Evolutionary conservation across 306 rosid genomes (phyloP).

Genomic region (Ziziphus jujuba): DNA sequence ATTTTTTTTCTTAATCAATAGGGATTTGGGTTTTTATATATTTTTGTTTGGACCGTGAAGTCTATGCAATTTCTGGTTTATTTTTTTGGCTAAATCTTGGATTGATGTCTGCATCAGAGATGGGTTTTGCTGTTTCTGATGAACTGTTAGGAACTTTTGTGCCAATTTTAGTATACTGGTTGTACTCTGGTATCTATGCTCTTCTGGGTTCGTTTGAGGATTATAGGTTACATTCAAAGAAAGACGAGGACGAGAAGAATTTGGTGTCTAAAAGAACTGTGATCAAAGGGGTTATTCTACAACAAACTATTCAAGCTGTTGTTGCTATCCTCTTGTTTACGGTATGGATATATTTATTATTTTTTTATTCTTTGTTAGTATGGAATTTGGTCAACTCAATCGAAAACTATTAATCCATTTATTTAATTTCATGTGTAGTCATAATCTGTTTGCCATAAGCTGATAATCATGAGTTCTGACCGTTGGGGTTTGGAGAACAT

Average conservation of each 20-base stretch:
- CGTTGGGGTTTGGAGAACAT: too few relatives aligned
- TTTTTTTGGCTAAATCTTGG: conserved; percentile 3
- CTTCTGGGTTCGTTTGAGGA: conserved; percentile 65
- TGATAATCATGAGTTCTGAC: too few relatives aligned
- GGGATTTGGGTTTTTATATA: background rate
- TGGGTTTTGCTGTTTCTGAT: conserved; percentile 82
- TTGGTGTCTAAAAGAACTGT: conserved; percentile 75
- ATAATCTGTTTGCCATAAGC: too few relatives aligned
- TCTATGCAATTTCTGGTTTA: conserved; percentile 28
- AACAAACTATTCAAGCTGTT: conserved; percentile 77
- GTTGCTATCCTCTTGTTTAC: conserved; percentile 79
- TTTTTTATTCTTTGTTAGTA: too few relatives aligned
- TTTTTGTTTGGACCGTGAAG: background rate
- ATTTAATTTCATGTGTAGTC: too few relatives aligned
- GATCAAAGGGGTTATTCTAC: conserved; percentile 85
- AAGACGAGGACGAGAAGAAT: conserved; percentile 92
- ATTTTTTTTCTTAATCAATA: background rate
- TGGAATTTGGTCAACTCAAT: too few relatives aligned
- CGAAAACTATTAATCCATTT: too few relatives aligned
- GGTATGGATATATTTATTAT: conserved; percentile 32
- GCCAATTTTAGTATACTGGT: conserved; percentile 82
- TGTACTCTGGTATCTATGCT: conserved; percentile 75
- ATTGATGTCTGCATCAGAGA: conserved; percentile 20
- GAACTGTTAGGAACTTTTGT: conserved; percentile 83
- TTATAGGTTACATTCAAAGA: conserved; percentile 70